These are phyloP conservation scores for Bothriochloa decipiens DNA, from an alignment of 176 grass and related monocot genomes.

Conservation along the genomic window DNA sequence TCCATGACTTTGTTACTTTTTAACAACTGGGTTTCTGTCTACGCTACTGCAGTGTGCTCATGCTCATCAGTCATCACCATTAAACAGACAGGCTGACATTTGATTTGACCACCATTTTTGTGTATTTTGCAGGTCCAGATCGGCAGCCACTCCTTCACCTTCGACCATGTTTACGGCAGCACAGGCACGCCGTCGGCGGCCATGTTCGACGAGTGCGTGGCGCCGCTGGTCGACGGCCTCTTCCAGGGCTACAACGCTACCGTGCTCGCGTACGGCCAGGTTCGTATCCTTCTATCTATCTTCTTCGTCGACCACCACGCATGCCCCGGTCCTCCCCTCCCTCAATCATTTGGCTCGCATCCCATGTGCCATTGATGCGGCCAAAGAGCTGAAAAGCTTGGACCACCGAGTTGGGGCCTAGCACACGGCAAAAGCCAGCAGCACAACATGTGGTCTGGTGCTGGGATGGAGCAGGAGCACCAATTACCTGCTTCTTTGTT, in stretches of 20 bases:
- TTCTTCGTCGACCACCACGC: neutral
- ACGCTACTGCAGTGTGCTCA: neutral
- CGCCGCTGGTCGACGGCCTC: constrained; percentile 89
- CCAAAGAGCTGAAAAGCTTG: constrained; percentile 31
- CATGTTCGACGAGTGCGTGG: constrained; percentile 94
- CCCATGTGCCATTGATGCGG: constrained; percentile 57
- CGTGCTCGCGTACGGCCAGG: constrained; percentile 98
- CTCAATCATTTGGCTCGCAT: constrained; percentile 38
- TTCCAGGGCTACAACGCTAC: constrained; percentile 99
- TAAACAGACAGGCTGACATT: neutral
- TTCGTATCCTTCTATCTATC: constrained; percentile 16
- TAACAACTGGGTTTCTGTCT: neutral
- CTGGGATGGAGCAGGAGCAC: constrained; percentile 25
- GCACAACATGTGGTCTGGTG: constrained; percentile 46
- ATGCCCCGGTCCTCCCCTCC: neutral
- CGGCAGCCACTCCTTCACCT: constrained; percentile 94
- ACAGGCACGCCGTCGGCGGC: constrained; percentile 60
- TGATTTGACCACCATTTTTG: neutral
- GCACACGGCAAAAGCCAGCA: constrained; percentile 48
- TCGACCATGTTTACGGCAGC: constrained; percentile 94
- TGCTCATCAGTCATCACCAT: neutral
- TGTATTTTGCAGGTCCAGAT: constrained; percentile 83
- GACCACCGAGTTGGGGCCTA: constrained; percentile 58
- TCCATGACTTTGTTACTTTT: constrained; percentile 8
- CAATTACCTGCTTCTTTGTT: constrained; percentile 2